Evolutionary conservation across 75 land plant genomes (phyloP).

Genomic region (Larix kaempferi): DNA sequence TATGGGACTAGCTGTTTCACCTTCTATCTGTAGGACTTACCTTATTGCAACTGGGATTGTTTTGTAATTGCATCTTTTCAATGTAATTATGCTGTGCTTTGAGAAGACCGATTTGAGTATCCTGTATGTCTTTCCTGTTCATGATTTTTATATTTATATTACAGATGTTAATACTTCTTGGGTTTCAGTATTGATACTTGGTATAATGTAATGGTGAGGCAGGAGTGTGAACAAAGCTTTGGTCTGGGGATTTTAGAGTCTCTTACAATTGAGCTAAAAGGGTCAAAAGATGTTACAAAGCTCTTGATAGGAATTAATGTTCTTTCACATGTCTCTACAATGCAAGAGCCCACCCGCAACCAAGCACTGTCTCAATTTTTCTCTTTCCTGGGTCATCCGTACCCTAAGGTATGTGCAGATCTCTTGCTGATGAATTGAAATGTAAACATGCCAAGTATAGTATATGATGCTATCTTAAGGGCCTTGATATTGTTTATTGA

Average conservation of each 20-base stretch:
- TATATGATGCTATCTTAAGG: not conserved
- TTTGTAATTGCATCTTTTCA: not conserved
- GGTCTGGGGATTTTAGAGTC: slow-evolving; percentile 54
- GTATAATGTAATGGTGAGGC: not conserved
- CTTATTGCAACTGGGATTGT: not conserved
- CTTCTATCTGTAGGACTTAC: not conserved
- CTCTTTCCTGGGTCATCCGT: slow-evolving; percentile 73
- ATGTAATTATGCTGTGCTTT: not conserved
- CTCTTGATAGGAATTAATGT: slow-evolving; percentile 72
- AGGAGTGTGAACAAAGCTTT: slow-evolving; percentile 40
- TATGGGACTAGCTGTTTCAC: not conserved
- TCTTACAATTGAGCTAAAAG: slow-evolving; percentile 60
- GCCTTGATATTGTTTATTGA: no score
- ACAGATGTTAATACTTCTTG: not conserved
- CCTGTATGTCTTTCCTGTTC: not conserved
- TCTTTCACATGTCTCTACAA: slow-evolving; percentile 69
- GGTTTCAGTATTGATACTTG: not conserved
- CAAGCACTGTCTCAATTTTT: slow-evolving; percentile 67
- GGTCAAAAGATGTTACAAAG: slow-evolving; percentile 87
- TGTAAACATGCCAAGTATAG: not conserved
- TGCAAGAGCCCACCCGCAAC: slow-evolving; percentile 30
- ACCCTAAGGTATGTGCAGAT: slow-evolving; percentile 69
- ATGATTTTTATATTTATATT: not conserved
- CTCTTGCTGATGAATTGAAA: slow-evolving; percentile 1
- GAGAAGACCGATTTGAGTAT: not conserved